Evolutionary conservation across 345 rosid genomes (phyloP).

Genomic region (Leavenworthia alabamica): DNA sequence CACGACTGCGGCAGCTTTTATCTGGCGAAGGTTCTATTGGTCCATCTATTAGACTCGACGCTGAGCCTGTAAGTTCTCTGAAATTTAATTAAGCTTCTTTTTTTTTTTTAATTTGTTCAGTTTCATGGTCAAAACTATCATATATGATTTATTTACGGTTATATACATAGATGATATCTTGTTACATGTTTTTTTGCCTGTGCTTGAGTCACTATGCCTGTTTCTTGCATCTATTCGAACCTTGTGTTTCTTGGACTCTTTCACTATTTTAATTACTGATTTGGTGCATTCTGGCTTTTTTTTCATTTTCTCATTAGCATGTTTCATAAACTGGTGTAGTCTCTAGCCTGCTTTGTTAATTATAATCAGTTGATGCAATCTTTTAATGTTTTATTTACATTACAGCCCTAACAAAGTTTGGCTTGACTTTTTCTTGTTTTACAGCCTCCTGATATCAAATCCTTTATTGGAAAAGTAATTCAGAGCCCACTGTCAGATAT

Average conservation of each 20-base stretch:
- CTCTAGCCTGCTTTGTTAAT: not conserved
- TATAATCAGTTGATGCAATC: not conserved
- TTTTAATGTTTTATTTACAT: not conserved
- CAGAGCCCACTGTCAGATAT: constrained; percentile 95
- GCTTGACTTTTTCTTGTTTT: constrained; percentile 5
- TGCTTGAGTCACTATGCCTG: not conserved
- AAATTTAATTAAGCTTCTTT: no score
- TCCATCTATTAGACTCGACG: constrained; percentile 70
- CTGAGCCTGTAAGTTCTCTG: constrained; percentile 83
- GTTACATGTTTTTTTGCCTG: not conserved
- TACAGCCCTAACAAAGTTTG: not conserved
- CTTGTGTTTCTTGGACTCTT: not conserved
- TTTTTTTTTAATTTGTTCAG: not conserved
- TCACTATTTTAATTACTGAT: not conserved
- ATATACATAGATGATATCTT: not conserved
- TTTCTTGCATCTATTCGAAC: not conserved
- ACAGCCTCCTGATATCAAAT: constrained; percentile 89
- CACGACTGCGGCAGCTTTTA: constrained; percentile 80
- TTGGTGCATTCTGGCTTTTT: not conserved
- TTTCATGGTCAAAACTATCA: not conserved
- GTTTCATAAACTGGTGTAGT: not conserved
- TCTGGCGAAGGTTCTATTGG: constrained; percentile 75
- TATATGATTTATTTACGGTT: not conserved
- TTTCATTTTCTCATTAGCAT: not conserved
- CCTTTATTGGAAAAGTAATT: constrained; percentile 86